Base-by-base conservation (phyloP, 345 rosid species). In the Salix caprea region DNA sequence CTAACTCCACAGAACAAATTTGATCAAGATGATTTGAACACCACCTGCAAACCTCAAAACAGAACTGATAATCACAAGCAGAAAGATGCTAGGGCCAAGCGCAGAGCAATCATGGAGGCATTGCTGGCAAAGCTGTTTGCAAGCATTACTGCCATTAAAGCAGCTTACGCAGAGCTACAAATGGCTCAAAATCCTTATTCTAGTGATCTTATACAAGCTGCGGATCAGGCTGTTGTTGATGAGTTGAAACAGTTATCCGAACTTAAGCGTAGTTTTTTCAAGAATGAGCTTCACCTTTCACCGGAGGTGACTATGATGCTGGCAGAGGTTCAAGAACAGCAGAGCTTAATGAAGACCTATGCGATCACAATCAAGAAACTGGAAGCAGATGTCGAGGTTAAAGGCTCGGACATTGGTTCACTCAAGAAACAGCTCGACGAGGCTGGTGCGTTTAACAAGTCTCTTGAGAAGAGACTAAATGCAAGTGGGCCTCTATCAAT, bases 321-420 rank as follows among this genome's bases (percentile, higher is more conserved):
- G 0, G 97, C 99, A 1, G 98, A 96, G 89, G 88, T 96, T 78
- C 99, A 91, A 15, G 99, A 96, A 70, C 99, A 96, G 71, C 99
- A 96, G 89, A 87, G 96, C 73, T 78, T 96, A 80, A 90, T 93
- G 91, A 90, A 83, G 82, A 96, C 96, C 13, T 96, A 87, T 72
- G 98, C 87, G 83, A 91, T 96, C 78, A 89, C 91, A 0, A 85
- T 90, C 65, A 93, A 86, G 88, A 96, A 93, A 72, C 74, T 96
- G 46, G 96, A 93, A 54, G 68, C 84, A 0, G 91, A 90, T 40
- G 79, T 64, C 58, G 86, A 79, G 6, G 76, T 37, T 66, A 96
- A 89, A 83, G 87, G 75, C 23, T 79, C 78, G 5, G 87, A 76
- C 16, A 74, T 87, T 58, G 76, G 76, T 46, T 82, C 79, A 24